These are phyloP conservation scores for Colletotrichum tropicicola DNA, from an alignment of 2,329 filamentous ascomycete genomes.

Conservation along the genomic window DNA sequence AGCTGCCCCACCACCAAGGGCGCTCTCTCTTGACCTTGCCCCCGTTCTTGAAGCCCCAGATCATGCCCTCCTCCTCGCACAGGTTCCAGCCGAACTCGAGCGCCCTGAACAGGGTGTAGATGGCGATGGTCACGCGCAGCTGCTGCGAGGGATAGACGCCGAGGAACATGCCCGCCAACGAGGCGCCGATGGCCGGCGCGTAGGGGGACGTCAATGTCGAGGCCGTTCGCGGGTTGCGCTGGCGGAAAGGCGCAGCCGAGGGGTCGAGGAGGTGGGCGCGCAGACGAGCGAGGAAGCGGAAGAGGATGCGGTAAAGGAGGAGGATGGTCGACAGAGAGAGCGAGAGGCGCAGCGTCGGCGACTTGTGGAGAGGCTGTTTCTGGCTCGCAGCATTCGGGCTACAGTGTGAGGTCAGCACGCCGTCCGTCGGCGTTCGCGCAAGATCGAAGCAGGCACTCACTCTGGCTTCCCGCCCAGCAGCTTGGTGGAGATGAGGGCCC, in stretches of 20 bases:
- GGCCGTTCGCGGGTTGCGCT: constrained; percentile 81
- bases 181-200: constrained; percentile 90
- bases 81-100: constrained; percentile 89
- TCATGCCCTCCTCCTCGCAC: constrained; percentile 76
- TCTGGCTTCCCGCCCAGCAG: constrained; percentile 55
- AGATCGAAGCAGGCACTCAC: constrained; percentile 44
- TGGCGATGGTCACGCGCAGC: constrained; percentile 80
- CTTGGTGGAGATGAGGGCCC: constrained; percentile 57
- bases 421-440: background rate
- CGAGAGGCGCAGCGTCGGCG: constrained; percentile 79
- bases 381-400: constrained; percentile 41
- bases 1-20: constrained; percentile 87
- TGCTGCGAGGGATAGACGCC: constrained; percentile 74
- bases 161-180: constrained; percentile 83
- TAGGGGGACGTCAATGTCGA: constrained; percentile 81
- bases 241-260: constrained; percentile 82
- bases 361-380: constrained; percentile 68
- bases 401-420: background rate
- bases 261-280: constrained; percentile 81
- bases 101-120: constrained; percentile 83
- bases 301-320: constrained; percentile 87
- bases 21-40: constrained; percentile 65
- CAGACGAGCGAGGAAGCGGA: constrained; percentile 86
- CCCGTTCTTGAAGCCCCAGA: constrained; percentile 67
- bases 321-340: constrained; percentile 86